These are phyloP conservation scores for Anacardium occidentale DNA, from an alignment of 345 rosid species.

Conservation along the genomic window DNA sequence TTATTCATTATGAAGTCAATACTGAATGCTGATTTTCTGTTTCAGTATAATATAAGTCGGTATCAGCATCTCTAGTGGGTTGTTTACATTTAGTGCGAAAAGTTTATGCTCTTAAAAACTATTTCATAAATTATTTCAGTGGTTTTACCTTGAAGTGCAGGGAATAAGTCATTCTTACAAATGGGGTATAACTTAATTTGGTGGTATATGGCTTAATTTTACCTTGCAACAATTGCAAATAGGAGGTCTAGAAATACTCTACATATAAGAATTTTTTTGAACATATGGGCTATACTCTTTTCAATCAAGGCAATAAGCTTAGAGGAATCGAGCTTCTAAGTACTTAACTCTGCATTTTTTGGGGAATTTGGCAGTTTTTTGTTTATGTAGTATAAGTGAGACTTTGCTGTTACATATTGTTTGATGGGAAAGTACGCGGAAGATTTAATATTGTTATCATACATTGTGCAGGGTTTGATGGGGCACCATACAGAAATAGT, in stretches of 20 bases:
- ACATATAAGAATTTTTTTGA: too few relatives aligned
- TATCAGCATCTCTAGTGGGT: not conserved
- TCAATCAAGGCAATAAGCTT: not conserved
- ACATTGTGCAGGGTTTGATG: constrained; percentile 64
- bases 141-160: not conserved
- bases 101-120: not conserved
- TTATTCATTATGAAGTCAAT: not conserved
- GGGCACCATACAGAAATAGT: constrained; percentile 60
- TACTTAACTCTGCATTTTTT: not conserved
- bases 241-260: too few relatives aligned
- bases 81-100: not conserved
- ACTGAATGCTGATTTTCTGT: not conserved
- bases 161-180: not conserved
- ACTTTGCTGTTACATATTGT: not conserved
- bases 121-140: not conserved
- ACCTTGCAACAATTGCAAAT: constrained; percentile 1
- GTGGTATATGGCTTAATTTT: not conserved
- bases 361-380: not conserved
- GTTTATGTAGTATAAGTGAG: not conserved
- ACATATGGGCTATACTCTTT: not conserved
- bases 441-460: not conserved
- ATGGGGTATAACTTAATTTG: not conserved
- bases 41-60: not conserved
- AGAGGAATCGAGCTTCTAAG: not conserved
- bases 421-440: not conserved